phyloP scores from a whole-genome alignment of 768 basidiomycete species.

The Infundibulicybe gibba region DNA sequence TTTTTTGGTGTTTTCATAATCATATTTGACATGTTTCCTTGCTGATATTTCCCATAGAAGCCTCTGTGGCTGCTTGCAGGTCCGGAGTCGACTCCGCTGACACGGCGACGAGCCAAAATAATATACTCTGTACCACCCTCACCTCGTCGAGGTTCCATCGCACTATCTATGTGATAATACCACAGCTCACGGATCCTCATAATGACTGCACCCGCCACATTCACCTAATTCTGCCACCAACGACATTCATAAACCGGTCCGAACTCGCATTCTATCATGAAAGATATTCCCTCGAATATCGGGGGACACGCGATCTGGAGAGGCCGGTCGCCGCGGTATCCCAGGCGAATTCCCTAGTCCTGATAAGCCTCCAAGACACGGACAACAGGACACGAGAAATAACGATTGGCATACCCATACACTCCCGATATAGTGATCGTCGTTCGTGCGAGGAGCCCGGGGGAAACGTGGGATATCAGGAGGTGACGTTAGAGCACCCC shows the following conservation, averaged over 20 bases:
- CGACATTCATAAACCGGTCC: slow-evolving; percentile 45
- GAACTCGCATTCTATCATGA: slow-evolving; percentile 35
- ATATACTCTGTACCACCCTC: no score
- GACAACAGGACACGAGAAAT: slow-evolving; percentile 4
- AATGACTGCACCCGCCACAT: slow-evolving; percentile 34
- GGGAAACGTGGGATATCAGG: slow-evolving; percentile 13
- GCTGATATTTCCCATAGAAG: no score
- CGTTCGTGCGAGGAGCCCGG: slow-evolving; percentile 4
- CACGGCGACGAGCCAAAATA: no score
- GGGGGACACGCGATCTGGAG: slow-evolving; percentile 42
- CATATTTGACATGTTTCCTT: no score
- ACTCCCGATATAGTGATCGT: slow-evolving; percentile 39
- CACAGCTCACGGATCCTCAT: not conserved
- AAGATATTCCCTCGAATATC: slow-evolving; percentile 35
- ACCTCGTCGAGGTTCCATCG: not conserved
- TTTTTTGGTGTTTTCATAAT: no score
- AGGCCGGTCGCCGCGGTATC: slow-evolving; percentile 37
- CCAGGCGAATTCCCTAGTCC: slow-evolving; percentile 15
- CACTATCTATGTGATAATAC: not conserved
- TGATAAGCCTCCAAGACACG: slow-evolving; percentile 18
- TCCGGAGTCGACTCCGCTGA: no score
- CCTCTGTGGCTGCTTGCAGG: no score
- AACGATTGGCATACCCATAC: slow-evolving; percentile 39
- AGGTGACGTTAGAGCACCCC: slow-evolving; percentile 30
- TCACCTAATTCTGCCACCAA: slow-evolving; percentile 34